Evolutionary conservation across 345 rosid genomes (phyloP).

Genomic region (Moricandia moricandioides): DNA sequence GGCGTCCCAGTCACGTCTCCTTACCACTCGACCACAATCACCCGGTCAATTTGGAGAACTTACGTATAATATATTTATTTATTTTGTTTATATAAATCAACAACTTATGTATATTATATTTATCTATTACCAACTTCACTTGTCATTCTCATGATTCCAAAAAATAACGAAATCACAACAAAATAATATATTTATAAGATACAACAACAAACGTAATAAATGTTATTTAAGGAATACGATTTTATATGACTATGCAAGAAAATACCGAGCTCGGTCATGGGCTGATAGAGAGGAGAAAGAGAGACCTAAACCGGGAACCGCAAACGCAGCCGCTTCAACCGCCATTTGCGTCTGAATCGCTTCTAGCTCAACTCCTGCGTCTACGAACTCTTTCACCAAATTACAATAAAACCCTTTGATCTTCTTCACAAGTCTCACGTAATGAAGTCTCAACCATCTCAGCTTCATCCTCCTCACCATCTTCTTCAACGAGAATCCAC

Average conservation of each 20-base stretch:
- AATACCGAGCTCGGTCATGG: constrained; percentile 43
- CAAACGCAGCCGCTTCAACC: constrained; percentile 57
- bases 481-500: constrained; percentile 38
- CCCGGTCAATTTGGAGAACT: too few relatives aligned
- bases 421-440: constrained; percentile 48
- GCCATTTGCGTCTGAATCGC: constrained; percentile 56
- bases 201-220: neutral
- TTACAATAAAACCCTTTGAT: constrained; percentile 52
- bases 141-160: neutral
- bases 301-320: constrained; percentile 60
- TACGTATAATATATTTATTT: neutral
- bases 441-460: constrained; percentile 53
- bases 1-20: too few relatives aligned
- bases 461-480: constrained; percentile 54
- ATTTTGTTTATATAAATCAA: neutral
- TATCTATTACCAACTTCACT: neutral
- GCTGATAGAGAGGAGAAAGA: constrained; percentile 15
- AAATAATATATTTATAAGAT: neutral
- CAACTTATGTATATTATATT: neutral
- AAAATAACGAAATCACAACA: neutral
- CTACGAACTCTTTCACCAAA: constrained; percentile 51
- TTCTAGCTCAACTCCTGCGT: constrained; percentile 48
- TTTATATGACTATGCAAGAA: constrained; percentile 19
- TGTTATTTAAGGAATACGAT: neutral
- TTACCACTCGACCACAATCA: too few relatives aligned